These are phyloP conservation scores for Cladosporium cucumerinum DNA, from an alignment of 2,329 filamentous ascomycete species.

Conservation along the genomic window DNA sequence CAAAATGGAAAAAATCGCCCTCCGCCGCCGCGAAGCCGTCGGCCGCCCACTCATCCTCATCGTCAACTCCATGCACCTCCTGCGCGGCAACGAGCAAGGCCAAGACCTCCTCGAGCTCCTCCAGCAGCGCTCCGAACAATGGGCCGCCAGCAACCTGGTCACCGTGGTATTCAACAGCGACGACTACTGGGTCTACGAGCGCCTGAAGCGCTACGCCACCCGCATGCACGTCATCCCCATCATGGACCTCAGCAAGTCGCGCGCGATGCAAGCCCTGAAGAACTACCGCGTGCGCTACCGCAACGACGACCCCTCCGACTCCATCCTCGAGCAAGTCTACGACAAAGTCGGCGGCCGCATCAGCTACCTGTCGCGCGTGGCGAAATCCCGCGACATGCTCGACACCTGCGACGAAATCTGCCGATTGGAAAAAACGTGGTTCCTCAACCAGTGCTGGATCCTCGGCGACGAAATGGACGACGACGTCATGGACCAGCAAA, in stretches of 20 bases:
- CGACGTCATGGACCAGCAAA: constrained; percentile 97
- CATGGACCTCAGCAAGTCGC: constrained; percentile 72
- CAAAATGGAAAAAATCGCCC: constrained; percentile 93
- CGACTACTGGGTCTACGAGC: constrained; percentile 98
- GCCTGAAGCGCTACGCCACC: constrained; percentile 85
- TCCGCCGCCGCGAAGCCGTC: constrained; percentile 61
- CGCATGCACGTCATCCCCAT: constrained; percentile 92
- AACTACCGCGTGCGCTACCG: constrained; percentile 81
- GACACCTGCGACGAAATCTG: constrained; percentile 71
- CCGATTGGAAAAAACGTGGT: constrained; percentile 71
- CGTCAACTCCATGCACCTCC: constrained; percentile 87
- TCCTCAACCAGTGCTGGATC: constrained; percentile 75
- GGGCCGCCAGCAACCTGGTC: constrained; percentile 87
- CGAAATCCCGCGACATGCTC: constrained; percentile 80
- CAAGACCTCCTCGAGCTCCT: constrained; percentile 88
- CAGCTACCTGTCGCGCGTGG: constrained; percentile 83
- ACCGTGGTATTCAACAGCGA: constrained; percentile 95
- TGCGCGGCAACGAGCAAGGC: constrained; percentile 90
- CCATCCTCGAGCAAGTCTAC: constrained; percentile 73
- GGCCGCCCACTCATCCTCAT: constrained; percentile 80
- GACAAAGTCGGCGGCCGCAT: constrained; percentile 81
- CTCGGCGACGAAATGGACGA: constrained; percentile 80
- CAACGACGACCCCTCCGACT: constrained; percentile 54
- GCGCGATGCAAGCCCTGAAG: constrained; percentile 72
- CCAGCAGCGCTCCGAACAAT: constrained; percentile 92